A percentile compares a stretch with the other conserved stretches of the same genome.
phyloP scores from a whole-genome alignment of 305 asterid genomes.

The Caryopteris hybrid region DNA sequence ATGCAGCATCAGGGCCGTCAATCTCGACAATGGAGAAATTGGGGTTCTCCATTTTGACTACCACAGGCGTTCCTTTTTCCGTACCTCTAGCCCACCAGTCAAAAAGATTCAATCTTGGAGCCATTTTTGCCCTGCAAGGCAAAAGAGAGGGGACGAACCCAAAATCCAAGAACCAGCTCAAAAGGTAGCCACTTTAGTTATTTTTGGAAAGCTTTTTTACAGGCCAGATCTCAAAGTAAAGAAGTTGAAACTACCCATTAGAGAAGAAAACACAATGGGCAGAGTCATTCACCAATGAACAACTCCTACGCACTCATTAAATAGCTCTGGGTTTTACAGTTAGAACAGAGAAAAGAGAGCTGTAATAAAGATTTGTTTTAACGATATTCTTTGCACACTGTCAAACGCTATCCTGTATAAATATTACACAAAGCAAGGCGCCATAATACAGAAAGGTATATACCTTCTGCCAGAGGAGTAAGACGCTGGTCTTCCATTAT shows the following conservation, averaged over 20 bases:
- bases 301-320: slow-evolving; percentile 16
- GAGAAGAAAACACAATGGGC: not conserved
- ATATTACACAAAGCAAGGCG: slow-evolving; percentile 27
- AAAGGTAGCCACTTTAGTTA: not conserved
- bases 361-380: slow-evolving; percentile 10
- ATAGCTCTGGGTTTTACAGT: slow-evolving; percentile 22
- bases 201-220: slow-evolving; percentile 8
- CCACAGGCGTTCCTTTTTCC: slow-evolving; percentile 48
- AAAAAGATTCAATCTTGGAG: slow-evolving; percentile 52
- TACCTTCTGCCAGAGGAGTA: slow-evolving; percentile 24
- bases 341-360: slow-evolving; percentile 11
- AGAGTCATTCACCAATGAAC: not conserved
- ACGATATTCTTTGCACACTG: slow-evolving; percentile 52
- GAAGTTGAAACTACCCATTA: slow-evolving; percentile 20
- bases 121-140: slow-evolving; percentile 41
- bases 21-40: slow-evolving; percentile 63
- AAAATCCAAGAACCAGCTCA: not conserved
- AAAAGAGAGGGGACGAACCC: not conserved
- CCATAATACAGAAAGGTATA: slow-evolving; percentile 51
- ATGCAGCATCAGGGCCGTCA: slow-evolving; percentile 62
- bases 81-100: slow-evolving; percentile 42
- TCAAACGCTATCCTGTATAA: slow-evolving; percentile 35
- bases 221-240: slow-evolving; percentile 30
- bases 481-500: slow-evolving; percentile 12
- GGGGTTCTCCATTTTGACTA: slow-evolving; percentile 63